Evolutionary conservation across 1,284 basidiomycete genomes (phyloP).

Genomic region (Pisolithus thermaeus): DNA sequence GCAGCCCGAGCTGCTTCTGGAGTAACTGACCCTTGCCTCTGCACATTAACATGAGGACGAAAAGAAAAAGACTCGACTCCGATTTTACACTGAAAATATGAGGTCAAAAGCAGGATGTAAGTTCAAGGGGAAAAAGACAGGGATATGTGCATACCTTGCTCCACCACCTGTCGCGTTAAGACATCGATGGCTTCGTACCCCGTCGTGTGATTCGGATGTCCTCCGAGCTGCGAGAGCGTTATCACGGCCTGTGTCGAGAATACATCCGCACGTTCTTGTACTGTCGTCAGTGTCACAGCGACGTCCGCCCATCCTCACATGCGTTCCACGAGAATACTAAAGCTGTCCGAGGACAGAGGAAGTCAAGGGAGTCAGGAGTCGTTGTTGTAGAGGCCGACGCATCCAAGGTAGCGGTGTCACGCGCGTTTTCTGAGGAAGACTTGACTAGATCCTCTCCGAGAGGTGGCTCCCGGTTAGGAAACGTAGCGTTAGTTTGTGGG

Average conservation of each 20-base stretch:
- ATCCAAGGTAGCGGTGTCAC: neutral
- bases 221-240: constrained; percentile 67
- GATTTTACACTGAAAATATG: neutral
- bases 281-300: constrained; percentile 37
- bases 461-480: neutral
- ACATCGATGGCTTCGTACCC: constrained; percentile 88
- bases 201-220: constrained; percentile 77
- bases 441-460: neutral
- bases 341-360: constrained; percentile 8
- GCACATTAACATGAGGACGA: constrained; percentile 17
- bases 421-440: neutral
- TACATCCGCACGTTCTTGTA: constrained; percentile 51
- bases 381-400: neutral
- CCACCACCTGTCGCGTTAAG: constrained; percentile 73
- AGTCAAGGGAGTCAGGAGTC: neutral
- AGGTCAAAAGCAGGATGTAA: neutral
- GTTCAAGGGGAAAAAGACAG: neutral
- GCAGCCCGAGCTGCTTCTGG: constrained; percentile 59
- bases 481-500: neutral
- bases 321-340: constrained; percentile 30
- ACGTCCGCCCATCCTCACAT: constrained; percentile 48
- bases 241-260: constrained; percentile 51
- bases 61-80: neutral
- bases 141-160: constrained; percentile 60
- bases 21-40: constrained; percentile 58